Percentiles rank a stretch among this genome's conserved stretches.
These are phyloP conservation scores for Colletotrichum musicola DNA, from an alignment of 2,329 filamentous ascomycete genomes.

Conservation along the genomic window DNA sequence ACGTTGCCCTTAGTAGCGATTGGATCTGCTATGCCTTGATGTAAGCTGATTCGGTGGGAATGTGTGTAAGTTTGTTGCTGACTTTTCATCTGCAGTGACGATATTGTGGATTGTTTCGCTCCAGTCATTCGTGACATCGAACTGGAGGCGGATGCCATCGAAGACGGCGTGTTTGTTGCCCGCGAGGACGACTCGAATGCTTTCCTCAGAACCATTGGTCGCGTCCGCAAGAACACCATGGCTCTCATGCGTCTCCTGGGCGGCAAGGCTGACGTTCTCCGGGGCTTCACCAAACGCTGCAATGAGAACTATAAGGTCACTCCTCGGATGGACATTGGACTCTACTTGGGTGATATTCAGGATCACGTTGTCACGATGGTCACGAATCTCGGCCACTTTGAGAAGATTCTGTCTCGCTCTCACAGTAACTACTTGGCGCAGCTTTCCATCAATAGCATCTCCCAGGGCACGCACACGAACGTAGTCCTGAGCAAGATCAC, in stretches of 20 bases:
- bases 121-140: conserved; percentile 91
- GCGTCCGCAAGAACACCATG: conserved; percentile 94
- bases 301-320: conserved; percentile 98
- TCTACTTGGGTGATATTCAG: conserved; percentile 97
- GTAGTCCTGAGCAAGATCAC: conserved; percentile 95
- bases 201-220: conserved; percentile 89
- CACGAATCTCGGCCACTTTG: conserved; percentile 93
- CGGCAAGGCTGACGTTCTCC: conserved; percentile 98
- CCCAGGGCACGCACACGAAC: conserved; percentile 89
- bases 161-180: conserved; percentile 94
- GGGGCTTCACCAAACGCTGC: conserved; percentile 97
- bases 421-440: conserved; percentile 98
- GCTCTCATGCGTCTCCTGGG: conserved; percentile 91
- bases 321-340: conserved; percentile 93
- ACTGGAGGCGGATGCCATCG: conserved; percentile 89
- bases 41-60: conserved; percentile 61
- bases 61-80: conserved; percentile 39
- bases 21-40: conserved; percentile 99
- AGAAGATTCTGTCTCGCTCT: conserved; percentile 94
- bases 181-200: conserved; percentile 89
- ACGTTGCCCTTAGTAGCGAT: conserved; percentile 92
- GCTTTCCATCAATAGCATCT: conserved; percentile 90
- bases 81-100: conserved; percentile 71
- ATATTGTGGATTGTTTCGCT: conserved; percentile 96
- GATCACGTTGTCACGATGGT: conserved; percentile 99